phyloP scores from a whole-genome alignment of 2,329 filamentous ascomycete species.

The Ascochyta pisi region DNA sequence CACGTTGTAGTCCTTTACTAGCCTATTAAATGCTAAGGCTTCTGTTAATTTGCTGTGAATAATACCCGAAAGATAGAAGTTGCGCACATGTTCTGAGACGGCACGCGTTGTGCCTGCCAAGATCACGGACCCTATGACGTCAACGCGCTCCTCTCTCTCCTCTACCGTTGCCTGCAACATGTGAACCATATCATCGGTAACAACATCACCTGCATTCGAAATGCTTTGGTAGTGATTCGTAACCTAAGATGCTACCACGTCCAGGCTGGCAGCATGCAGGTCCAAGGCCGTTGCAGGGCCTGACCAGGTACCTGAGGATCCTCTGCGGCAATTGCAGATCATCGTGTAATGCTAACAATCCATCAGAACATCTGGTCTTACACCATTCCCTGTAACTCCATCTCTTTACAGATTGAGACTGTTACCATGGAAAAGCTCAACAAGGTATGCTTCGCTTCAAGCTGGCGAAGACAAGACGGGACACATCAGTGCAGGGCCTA shows the following conservation, averaged over 20 bases:
- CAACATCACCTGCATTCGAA: slow-evolving; percentile 3
- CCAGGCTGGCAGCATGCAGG: slow-evolving; percentile 29
- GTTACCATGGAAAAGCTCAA: slow-evolving; percentile 15
- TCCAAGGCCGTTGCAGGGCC: slow-evolving; percentile 24
- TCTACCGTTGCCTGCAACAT: slow-evolving; percentile 5
- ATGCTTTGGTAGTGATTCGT: slow-evolving; percentile 21
- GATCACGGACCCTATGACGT: slow-evolving; percentile 8
- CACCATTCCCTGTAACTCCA: slow-evolving; percentile 5
- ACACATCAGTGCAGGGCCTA: slow-evolving; percentile 76
- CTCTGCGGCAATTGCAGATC: slow-evolving; percentile 32
- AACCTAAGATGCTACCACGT: slow-evolving; percentile 26
- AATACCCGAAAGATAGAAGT: no score
- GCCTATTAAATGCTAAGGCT: no score
- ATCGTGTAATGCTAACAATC: slow-evolving; percentile 28
- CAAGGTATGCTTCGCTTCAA: slow-evolving; percentile 47
- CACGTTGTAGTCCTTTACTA: no score
- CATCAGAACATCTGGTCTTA: slow-evolving; percentile 21
- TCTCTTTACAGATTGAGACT: neutral
- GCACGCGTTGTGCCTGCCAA: slow-evolving; percentile 6
- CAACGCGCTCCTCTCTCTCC: neutral
- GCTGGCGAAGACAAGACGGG: slow-evolving; percentile 73
- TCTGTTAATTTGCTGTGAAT: no score
- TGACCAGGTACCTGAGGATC: slow-evolving; percentile 32
- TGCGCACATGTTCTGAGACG: no score
- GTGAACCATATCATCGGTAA: neutral